phyloP scores from a whole-genome alignment of 495 filamentous ascomycete genomes.

The Beverwykella pulmonaria region DNA sequence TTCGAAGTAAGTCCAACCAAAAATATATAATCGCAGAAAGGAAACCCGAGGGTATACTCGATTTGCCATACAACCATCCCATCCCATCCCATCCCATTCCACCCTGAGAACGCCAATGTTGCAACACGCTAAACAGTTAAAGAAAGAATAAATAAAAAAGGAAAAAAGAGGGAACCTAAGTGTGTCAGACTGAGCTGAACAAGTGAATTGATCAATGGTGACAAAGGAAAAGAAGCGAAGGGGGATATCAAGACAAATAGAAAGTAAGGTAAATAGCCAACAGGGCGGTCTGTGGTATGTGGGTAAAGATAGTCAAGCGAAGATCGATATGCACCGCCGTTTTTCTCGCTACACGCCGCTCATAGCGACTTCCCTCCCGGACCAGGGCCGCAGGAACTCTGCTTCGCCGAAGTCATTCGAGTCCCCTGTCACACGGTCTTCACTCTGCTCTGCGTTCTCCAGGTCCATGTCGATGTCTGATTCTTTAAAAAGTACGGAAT shows the following conservation, averaged over 20 bases:
- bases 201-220: not conserved
- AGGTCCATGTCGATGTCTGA: constrained; percentile 39
- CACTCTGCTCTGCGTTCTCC: constrained; percentile 26
- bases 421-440: constrained; percentile 4
- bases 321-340: not conserved
- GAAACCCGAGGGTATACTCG: not conserved
- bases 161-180: not conserved
- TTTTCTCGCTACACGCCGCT: constrained; percentile 14
- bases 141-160: no score
- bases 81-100: not conserved
- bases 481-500: constrained; percentile 34
- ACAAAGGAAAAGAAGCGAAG: not conserved
- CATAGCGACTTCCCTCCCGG: constrained; percentile 38
- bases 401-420: constrained; percentile 46
- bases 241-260: constrained; percentile 6
- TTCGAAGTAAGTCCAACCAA: not conserved
- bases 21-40: not conserved
- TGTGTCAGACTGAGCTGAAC: not conserved
- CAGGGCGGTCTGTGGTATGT: not conserved
- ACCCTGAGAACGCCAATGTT: not conserved
- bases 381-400: constrained; percentile 42
- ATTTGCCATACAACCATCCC: not conserved
- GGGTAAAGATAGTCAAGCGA: not conserved
- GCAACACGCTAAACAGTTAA: not conserved
- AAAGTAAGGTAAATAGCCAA: not conserved